Percentiles rank a stretch among this genome's conserved stretches.
Conservation (phyloP, 2,329 filamentous ascomycete genomes). For the Fusarium solani-melongenae region DNA sequence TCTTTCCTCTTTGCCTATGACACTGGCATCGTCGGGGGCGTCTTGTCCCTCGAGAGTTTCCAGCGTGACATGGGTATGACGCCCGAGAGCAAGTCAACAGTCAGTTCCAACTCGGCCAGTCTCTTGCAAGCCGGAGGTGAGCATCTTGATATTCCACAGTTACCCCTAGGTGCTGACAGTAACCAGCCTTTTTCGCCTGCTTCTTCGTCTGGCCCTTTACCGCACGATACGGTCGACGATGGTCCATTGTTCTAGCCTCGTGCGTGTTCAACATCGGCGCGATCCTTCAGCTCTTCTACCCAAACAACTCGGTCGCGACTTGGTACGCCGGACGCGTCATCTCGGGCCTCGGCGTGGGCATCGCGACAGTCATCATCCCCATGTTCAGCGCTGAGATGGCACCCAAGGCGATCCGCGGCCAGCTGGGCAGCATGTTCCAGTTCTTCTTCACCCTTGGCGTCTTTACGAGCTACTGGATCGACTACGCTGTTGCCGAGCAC, state of each 20-base stretch:
- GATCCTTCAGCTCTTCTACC: slow-evolving; percentile 52
- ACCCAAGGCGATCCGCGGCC: slow-evolving; percentile 58
- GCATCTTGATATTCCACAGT: background rate
- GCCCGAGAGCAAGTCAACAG: slow-evolving; percentile 43
- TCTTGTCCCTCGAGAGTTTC: slow-evolving; percentile 53
- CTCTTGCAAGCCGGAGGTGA: slow-evolving; percentile 55
- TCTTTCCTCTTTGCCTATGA: slow-evolving; percentile 57
- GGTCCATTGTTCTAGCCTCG: slow-evolving; percentile 53
- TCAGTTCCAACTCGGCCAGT: slow-evolving; percentile 54
- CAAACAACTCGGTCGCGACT: slow-evolving; percentile 49
- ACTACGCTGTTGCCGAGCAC: slow-evolving; percentile 57
- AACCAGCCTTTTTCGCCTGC: slow-evolving; percentile 54
- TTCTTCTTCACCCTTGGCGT: slow-evolving; percentile 58
- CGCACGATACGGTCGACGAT: slow-evolving; percentile 52
- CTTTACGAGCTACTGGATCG: slow-evolving; percentile 57
- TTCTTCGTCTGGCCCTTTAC: slow-evolving; percentile 58
- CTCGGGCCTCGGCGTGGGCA: slow-evolving; percentile 51
- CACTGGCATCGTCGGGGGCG: slow-evolving; percentile 56
- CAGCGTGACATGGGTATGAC: slow-evolving; percentile 51
- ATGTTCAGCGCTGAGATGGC: slow-evolving; percentile 59
- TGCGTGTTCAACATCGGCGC: slow-evolving; percentile 58
- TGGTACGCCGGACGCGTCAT: slow-evolving; percentile 54
- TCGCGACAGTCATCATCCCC: slow-evolving; percentile 57
- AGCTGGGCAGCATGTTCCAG: slow-evolving; percentile 57
- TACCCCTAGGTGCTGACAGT: too few relatives aligned